Base-by-base conservation (phyloP, 768 basidiomycete genomes). In the Sporobolomyces pararoseus region DNA sequence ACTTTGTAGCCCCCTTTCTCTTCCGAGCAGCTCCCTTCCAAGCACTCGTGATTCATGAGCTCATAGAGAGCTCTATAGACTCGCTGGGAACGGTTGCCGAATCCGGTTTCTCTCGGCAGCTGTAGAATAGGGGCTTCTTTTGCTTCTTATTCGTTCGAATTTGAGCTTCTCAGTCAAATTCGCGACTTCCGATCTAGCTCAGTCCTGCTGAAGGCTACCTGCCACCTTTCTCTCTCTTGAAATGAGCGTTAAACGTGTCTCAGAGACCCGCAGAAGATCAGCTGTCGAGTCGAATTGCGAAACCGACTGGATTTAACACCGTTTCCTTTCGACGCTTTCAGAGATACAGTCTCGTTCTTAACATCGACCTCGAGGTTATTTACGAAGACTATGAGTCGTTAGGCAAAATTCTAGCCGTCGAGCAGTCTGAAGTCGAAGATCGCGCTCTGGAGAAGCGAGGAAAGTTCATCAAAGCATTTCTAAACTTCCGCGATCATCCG, bases 31-130 rank as follows among this genome's bases (percentile, higher is more conserved):
- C 55, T 13, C 35, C 21, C 19, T 58, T 34, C 4, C 13, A 10
- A 32, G 53, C 34, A 57, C 55, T 25, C 55, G 55, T 57, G 55
- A 57, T 35, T 57, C 6, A 2, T 23, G 21, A 35, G 4, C 4
- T 34, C 31, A 25, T 55, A 16, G 44, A 42, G 58, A 42, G 3
- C 5, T 46, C 58, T 32, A 31, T 46, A 29, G 10, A n/a, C n/a
- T 12, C 55, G 23, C n/a, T n/a, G 21, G 3, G 55, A 27, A 34
- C 12, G 32, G 29, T 58, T 39, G n/a, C 42, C 42, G 6, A 3
- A 46, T 44, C 42, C 58, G 39, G 58, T 44, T 23, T 9, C 42
- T 9, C 58, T 59, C 58, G 58, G 58, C 58, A 59, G 58, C 42
- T 13, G 42, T 46, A 23, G 35, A 23, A 42, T 23, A 58, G 54